Percentiles rank a stretch among this genome's conserved stretches.
phyloP scores from a whole-genome alignment of 495 filamentous ascomycete genomes.

The Tricharina praecox region DNA sequence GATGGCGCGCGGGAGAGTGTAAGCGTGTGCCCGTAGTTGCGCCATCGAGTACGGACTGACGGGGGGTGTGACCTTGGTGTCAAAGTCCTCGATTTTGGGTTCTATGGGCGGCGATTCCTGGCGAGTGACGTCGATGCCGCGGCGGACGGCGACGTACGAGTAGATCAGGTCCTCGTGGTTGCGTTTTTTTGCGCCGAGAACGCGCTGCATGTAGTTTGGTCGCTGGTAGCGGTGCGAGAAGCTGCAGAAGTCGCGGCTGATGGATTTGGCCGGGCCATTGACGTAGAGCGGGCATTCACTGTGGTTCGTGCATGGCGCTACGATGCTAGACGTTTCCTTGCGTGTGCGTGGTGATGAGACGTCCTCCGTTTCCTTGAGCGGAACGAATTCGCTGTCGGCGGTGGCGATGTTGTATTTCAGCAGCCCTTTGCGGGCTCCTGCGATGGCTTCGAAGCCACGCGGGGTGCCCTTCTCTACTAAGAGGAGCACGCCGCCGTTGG shows the following conservation, averaged over 20 bases:
- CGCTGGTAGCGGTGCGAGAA: conserved; percentile 80
- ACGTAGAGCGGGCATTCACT: conserved; percentile 73
- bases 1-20: conserved; percentile 61
- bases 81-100: conserved; percentile 13
- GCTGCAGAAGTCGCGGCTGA: conserved; percentile 77
- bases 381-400: conserved; percentile 33
- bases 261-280: conserved; percentile 38
- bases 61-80: conserved; percentile 14
- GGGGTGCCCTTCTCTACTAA: conserved; percentile 83
- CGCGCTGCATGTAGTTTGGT: conserved; percentile 61
- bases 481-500: conserved; percentile 71
- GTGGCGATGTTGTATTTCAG: conserved; percentile 59
- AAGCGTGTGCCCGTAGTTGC: conserved; percentile 31
- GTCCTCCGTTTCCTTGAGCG: conserved; percentile 27
- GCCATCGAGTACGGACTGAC: conserved; percentile 27
- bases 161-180: conserved; percentile 86
- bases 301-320: conserved; percentile 93
- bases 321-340: conserved; percentile 50
- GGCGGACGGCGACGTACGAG: conserved; percentile 75
- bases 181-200: conserved; percentile 44
- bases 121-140: conserved; percentile 39
- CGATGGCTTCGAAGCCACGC: conserved; percentile 80
- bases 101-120: conserved; percentile 17
- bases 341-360: conserved; percentile 35
- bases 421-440: conserved; percentile 59